Conservation (phyloP, 176 grass and related monocot genomes). For the Elymus sibiricus region DNA sequence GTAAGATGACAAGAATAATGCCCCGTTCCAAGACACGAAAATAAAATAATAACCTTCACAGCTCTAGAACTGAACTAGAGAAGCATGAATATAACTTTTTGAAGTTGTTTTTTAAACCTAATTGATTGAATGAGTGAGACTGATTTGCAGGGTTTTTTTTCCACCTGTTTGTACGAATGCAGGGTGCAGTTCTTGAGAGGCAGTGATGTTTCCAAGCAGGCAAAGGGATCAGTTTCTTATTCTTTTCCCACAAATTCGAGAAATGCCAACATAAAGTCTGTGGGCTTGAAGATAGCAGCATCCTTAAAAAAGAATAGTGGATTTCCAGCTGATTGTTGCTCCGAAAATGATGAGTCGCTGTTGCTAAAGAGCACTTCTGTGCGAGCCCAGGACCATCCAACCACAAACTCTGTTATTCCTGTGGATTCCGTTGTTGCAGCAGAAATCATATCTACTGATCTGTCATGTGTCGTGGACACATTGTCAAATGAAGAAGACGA, state of each 20-base stretch:
- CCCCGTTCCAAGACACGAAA: background rate
- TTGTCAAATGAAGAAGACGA: slow-evolving; percentile 35
- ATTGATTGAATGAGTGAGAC: background rate
- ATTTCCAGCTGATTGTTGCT: slow-evolving; percentile 4
- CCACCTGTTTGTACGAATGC: slow-evolving; percentile 8
- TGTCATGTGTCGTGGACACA: slow-evolving; percentile 16
- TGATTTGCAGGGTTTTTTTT: background rate
- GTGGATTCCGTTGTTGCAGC: slow-evolving; percentile 30
- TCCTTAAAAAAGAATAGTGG: slow-evolving; percentile 38
- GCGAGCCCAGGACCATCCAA: slow-evolving; percentile 54
- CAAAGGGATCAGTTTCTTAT: slow-evolving; percentile 16
- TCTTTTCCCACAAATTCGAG: slow-evolving; percentile 5
- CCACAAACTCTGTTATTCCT: slow-evolving; percentile 20
- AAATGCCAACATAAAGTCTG: slow-evolving; percentile 24
- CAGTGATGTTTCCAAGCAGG: slow-evolving; percentile 12
- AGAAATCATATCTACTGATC: slow-evolving; percentile 40
- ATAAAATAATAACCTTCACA: background rate
- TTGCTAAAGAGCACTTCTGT: slow-evolving; percentile 51
- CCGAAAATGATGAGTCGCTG: background rate
- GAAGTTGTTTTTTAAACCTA: background rate
- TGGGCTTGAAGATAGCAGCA: slow-evolving; percentile 19
- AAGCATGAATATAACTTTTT: too few species aligned
- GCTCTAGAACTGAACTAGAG: background rate
- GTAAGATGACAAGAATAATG: background rate
- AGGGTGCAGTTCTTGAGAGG: slow-evolving; percentile 24